A percentile compares a stretch with the other conserved stretches of the same genome.
Evolutionary conservation across 306 rosid genomes (phyloP).

Genomic region (Glycine latifolia): DNA sequence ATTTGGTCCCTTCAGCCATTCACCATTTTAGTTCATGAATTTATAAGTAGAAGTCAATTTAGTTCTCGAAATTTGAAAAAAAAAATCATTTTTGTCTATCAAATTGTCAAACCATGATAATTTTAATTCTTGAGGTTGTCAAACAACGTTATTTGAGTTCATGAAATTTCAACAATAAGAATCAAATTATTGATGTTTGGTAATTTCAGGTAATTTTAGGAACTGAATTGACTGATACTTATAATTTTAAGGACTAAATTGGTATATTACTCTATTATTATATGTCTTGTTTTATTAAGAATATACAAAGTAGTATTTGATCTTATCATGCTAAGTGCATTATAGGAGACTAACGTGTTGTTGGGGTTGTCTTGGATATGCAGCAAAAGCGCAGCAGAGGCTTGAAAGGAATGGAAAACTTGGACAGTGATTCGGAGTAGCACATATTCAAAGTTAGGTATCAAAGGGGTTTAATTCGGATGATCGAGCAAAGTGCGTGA

Average conservation of each 20-base stretch:
- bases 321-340: no score
- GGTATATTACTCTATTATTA: background rate
- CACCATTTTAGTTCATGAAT: background rate
- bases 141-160: background rate
- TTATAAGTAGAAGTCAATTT: background rate
- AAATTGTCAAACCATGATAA: background rate
- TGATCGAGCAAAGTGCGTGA: no score
- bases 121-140: background rate
- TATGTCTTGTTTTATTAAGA: background rate
- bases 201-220: background rate
- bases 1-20: background rate
- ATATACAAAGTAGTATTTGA: background rate
- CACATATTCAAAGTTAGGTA: constrained; percentile 44
- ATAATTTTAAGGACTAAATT: background rate
- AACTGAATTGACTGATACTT: no score
- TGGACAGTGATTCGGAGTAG: constrained; percentile 50
- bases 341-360: background rate
- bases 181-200: background rate
- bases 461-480: background rate
- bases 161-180: background rate
- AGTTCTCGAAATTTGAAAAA: background rate
- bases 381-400: constrained; percentile 76
- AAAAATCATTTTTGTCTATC: background rate
- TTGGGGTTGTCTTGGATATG: constrained; percentile 33
- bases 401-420: constrained; percentile 70